Base-by-base conservation (phyloP, 2,329 filamentous ascomycete genomes). In the Exophiala xenobiotica region DNA sequence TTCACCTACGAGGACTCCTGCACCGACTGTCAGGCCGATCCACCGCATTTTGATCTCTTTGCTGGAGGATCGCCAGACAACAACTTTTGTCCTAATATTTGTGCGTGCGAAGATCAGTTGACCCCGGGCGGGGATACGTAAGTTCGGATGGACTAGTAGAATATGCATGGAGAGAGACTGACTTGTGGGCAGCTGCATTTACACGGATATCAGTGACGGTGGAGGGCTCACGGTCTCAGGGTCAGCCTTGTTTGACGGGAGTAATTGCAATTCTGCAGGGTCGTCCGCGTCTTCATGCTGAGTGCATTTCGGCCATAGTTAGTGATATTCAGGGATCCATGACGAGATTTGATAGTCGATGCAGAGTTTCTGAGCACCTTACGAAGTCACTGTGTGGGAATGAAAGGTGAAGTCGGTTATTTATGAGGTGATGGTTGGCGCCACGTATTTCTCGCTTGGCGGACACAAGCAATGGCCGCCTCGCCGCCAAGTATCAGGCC, bases 1-100 rank as follows among this genome's bases (percentile, higher is more conserved):
- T 45, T 45, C 42, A 45, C 33, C 14, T 45, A 45, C 18, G 42
- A 45, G 26, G 42, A 45, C 20, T 45, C 19, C 26, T 45, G 42
- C 22, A 45, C 42, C 14, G 42, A 45, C 42, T 45, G 42, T 29
- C 26, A 45, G 26, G 42, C 9, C 8, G 42, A 45, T 33, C 42
- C 42, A 16, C 42, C 42, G 12, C 42, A 45, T 20, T 45, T 45
- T 20, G 42, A 45, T 16, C 42, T 45, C 42, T 45, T 33, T 27
- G 42, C 42, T 8, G 42, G 42, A 26, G 42, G 42, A 16, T 16
- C 16, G 7, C 26, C 42, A 16, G 42, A 45, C 14, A 22, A 45
- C 42, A 45, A 45, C 26, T 20, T 45, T 18, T 45, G 42, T 27
- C 42, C 42, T 3, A 45, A 45, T 27, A 45, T 33, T 20, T 45